A percentile compares a stretch with the other conserved stretches of the same genome.
Evolutionary conservation across 1,284 basidiomycete genomes (phyloP).

Genomic region (Malassezia equina): DNA sequence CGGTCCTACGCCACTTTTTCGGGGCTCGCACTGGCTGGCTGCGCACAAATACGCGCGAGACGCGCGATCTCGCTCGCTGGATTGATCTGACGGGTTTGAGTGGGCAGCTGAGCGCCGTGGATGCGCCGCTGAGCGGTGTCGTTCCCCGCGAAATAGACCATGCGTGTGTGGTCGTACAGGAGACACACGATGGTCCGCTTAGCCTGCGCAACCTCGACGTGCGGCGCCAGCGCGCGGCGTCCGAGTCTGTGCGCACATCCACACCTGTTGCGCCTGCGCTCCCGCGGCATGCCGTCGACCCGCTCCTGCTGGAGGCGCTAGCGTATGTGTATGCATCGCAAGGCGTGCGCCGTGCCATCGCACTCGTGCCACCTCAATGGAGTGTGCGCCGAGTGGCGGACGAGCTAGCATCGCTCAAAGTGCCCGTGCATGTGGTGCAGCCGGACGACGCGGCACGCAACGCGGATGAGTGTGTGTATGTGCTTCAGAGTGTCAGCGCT

Average conservation of each 20-base stretch:
- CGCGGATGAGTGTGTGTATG: conserved; percentile 22
- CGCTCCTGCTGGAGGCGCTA: conserved; percentile 33
- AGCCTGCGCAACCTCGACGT: conserved; percentile 1
- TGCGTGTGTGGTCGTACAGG: conserved; percentile 40
- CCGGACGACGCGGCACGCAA: neutral
- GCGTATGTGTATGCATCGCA: conserved; percentile 37
- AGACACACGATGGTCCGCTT: neutral
- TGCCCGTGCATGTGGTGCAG: conserved; percentile 22
- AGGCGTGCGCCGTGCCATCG: conserved; percentile 27
- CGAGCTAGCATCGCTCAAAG: conserved; percentile 29
- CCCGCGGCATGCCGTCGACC: conserved; percentile 27
- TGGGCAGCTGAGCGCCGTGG: conserved; percentile 17
- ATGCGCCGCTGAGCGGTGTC: conserved; percentile 15
- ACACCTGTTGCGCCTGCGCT: neutral
- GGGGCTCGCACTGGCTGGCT: conserved; percentile 45
- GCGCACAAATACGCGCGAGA: conserved; percentile 31
- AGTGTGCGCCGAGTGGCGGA: conserved; percentile 24
- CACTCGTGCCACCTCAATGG: conserved; percentile 39
- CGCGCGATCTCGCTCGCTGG: conserved; percentile 29
- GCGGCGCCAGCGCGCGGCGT: neutral
- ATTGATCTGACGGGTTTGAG: conserved; percentile 42
- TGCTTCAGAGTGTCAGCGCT: conserved; percentile 32
- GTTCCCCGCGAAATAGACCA: conserved; percentile 36
- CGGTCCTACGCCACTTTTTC: conserved; percentile 44
- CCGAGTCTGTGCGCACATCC: no score